Evolutionary conservation across 495 filamentous ascomycete genomes (phyloP).

Genomic region (Xeromyces bisporus): DNA sequence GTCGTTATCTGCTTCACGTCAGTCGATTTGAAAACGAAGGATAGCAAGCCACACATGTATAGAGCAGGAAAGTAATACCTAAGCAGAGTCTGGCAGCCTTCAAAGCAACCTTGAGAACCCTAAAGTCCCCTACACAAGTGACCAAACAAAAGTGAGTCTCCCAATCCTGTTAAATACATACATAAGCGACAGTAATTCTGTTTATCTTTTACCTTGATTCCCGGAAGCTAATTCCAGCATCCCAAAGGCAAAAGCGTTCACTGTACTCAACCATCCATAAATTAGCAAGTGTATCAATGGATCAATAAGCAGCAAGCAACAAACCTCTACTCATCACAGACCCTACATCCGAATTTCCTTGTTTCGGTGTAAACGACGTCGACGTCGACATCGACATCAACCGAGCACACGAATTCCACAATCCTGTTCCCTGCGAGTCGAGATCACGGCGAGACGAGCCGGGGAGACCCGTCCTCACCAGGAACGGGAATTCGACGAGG

Average conservation of each 20-base stretch:
- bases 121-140: constrained; percentile 23
- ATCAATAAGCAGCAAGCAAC: background rate
- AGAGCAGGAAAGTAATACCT: constrained; percentile 24
- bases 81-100: constrained; percentile 50
- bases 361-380: too few relatives aligned
- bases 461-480: constrained; percentile 1
- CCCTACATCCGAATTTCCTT: background rate
- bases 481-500: constrained; percentile 2
- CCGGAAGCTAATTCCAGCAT: constrained; percentile 47
- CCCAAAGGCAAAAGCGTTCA: constrained; percentile 51
- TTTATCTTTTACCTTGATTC: constrained; percentile 12
- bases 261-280: constrained; percentile 8
- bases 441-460: constrained; percentile 9
- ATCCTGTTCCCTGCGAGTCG: constrained; percentile 17
- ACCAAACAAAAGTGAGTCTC: background rate
- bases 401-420: constrained; percentile 18
- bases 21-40: constrained; percentile 6
- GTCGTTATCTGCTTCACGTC: constrained; percentile 24
- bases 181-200: too few relatives aligned
- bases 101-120: constrained; percentile 48
- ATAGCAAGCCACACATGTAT: background rate
- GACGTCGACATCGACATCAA: constrained; percentile 2
- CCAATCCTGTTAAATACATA: too few relatives aligned
- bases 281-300: too few relatives aligned
- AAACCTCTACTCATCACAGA: constrained; percentile 10